These are phyloP conservation scores for Saccharomyces hybrid DNA, from an alignment of 1,139 yeast species.

Conservation along the genomic window DNA sequence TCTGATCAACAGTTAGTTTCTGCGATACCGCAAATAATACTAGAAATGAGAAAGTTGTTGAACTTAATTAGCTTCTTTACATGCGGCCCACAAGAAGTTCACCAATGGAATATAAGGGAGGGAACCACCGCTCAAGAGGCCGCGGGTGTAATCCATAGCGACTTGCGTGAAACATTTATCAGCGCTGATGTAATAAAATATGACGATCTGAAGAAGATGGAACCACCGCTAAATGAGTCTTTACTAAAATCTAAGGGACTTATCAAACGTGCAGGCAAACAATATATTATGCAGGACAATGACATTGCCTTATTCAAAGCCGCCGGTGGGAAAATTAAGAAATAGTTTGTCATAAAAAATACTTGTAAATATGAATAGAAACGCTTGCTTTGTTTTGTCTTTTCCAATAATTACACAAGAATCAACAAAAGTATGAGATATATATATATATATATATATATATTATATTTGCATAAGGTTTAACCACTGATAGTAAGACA, in stretches of 20 bases:
- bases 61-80: slow-evolving; percentile 81
- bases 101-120: slow-evolving; percentile 84
- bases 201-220: slow-evolving; percentile 37
- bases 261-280: slow-evolving; percentile 58
- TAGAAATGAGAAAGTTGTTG: slow-evolving; percentile 59
- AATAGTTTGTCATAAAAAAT: slow-evolving; percentile 2
- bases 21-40: slow-evolving; percentile 42
- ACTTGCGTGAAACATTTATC: slow-evolving; percentile 74
- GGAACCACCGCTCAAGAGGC: slow-evolving; percentile 85
- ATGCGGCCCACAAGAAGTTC: slow-evolving; percentile 81
- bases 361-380: slow-evolving; percentile 6
- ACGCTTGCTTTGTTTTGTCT: not conserved
- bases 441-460: slow-evolving; percentile 2
- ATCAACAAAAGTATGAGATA: slow-evolving; percentile 1
- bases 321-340: slow-evolving; percentile 36
- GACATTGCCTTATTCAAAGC: slow-evolving; percentile 61
- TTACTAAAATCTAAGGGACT: slow-evolving; percentile 42
- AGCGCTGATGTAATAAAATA: slow-evolving; percentile 64
- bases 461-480: slow-evolving; percentile 3
- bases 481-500: slow-evolving; percentile 34
- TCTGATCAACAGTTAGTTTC: slow-evolving; percentile 6
- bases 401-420: not conserved
- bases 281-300: slow-evolving; percentile 67
- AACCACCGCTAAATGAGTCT: slow-evolving; percentile 30
- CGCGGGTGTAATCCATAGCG: slow-evolving; percentile 90